Base-by-base conservation (phyloP, 306 rosid species). In the Castanea crenata region DNA sequence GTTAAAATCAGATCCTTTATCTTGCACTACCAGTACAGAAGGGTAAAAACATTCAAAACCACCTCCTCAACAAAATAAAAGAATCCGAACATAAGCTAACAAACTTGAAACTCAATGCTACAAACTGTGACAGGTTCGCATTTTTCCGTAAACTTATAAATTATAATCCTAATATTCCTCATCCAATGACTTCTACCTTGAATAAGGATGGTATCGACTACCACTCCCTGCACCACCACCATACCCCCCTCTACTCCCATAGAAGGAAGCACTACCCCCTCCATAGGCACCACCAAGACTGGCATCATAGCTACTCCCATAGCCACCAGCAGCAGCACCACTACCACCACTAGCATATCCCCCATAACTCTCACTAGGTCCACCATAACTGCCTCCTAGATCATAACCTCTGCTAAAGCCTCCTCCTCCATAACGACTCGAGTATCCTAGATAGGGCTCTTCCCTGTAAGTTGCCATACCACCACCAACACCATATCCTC, bases 171-270 rank as follows among this genome's bases (percentile, higher is more conserved):
- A 61, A 69, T 74, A 75, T 77, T 27, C 79, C 71, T 31, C 71
- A 10, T 72, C 29, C 27, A 80, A 73, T 79, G 70, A 55, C 79
- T 82, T 77, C 85, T 93, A 94, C 81, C 99, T 89, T 75, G 97
- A 97, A 58, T 94, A 94, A 25, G 99, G 99, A 86, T 94, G 99
- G 65, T 92, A 94, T 55, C 99, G 92, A 73, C 97, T 89, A 65
- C 87, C 90, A 61, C 87, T 83, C 70, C 88, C 91, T 20, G 89
- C 92, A 12, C 88, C 91, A 12, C 88, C 91, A 19, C 90, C 92
- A 64, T 92, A 91, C 21, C 97, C 99, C 19, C 97, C 98, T 83
- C 98, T 86, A 76, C 92, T 88, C 46, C 97, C 97, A 84, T 94
- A 91, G 80, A 86, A 91, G 76, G 97, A 82, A 41, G 92, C 97